Evolutionary conservation across 257 asterid genomes (phyloP).

Genomic region (Solanum microdontum): DNA sequence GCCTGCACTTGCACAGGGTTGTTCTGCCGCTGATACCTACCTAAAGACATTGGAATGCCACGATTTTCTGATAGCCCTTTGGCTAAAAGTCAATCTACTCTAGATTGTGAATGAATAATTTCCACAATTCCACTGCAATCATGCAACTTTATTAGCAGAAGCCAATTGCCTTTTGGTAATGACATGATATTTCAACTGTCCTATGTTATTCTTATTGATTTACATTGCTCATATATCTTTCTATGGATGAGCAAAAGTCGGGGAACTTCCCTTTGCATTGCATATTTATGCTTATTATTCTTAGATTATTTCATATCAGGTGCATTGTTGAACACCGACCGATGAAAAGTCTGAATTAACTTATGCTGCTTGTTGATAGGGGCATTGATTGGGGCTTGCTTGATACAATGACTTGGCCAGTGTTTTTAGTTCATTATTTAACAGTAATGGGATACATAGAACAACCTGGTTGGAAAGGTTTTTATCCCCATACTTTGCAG

Average conservation of each 20-base stretch:
- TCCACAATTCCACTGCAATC: neutral
- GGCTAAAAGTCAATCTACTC: neutral
- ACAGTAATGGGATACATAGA: slow-evolving; percentile 37
- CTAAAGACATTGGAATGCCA: neutral
- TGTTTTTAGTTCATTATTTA: slow-evolving; percentile 55
- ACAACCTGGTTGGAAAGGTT: slow-evolving; percentile 55
- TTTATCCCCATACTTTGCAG: slow-evolving; percentile 52
- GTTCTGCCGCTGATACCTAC: neutral
- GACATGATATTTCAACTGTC: neutral
- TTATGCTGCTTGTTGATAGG: slow-evolving; percentile 24
- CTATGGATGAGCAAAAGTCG: neutral
- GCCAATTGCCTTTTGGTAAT: neutral
- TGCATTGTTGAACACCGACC: neutral
- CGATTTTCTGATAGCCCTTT: neutral
- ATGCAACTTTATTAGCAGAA: neutral
- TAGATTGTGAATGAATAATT: neutral
- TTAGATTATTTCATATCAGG: neutral
- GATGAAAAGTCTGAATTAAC: neutral
- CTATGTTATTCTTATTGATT: neutral
- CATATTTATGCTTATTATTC: neutral
- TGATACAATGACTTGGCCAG: slow-evolving; percentile 79
- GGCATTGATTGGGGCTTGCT: slow-evolving; percentile 77
- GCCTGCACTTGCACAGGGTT: neutral
- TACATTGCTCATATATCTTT: neutral
- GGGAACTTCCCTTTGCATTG: neutral